phyloP scores from a whole-genome alignment of 2,329 filamentous ascomycete species.

The Achaetomium macrosporum region DNA sequence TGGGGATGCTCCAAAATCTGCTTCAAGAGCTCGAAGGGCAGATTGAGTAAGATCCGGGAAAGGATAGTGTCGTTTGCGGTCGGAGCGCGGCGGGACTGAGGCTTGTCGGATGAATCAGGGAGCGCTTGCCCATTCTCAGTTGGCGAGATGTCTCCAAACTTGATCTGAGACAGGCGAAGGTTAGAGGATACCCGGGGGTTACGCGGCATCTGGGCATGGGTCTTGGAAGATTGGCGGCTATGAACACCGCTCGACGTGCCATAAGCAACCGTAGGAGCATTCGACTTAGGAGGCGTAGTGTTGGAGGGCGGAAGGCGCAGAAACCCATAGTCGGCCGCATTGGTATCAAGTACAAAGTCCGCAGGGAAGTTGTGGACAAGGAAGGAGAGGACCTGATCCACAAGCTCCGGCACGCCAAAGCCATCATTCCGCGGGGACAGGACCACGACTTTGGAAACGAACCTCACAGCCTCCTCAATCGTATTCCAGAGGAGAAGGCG shows the following conservation, averaged over 20 bases:
- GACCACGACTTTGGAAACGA: constrained; percentile 29
- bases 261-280: constrained; percentile 16
- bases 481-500: constrained; percentile 27
- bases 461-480: constrained; percentile 26
- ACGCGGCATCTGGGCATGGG: constrained; percentile 14
- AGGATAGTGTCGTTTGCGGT: constrained; percentile 42
- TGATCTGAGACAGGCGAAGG: constrained; percentile 25
- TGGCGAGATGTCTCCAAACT: constrained; percentile 28
- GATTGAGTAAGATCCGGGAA: constrained; percentile 62
- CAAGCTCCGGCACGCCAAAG: constrained; percentile 38
- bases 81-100: constrained; percentile 8
- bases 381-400: constrained; percentile 44
- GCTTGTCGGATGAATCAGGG: constrained; percentile 11
- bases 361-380: constrained; percentile 44
- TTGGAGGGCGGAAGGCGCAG: constrained; percentile 21
- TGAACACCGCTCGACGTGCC: constrained; percentile 17
- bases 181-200: constrained; percentile 22
- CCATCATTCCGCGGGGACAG: constrained; percentile 28
- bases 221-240: constrained; percentile 17
- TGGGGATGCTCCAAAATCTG: constrained; percentile 56
- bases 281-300: constrained; percentile 3
- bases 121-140: constrained; percentile 29
- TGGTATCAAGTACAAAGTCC: constrained; percentile 48
- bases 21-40: constrained; percentile 63
- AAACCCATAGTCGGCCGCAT: constrained; percentile 27